These are phyloP conservation scores for Pyrenochaeta sp. DNA, from an alignment of 2,329 filamentous ascomycete species.

Conservation along the genomic window DNA sequence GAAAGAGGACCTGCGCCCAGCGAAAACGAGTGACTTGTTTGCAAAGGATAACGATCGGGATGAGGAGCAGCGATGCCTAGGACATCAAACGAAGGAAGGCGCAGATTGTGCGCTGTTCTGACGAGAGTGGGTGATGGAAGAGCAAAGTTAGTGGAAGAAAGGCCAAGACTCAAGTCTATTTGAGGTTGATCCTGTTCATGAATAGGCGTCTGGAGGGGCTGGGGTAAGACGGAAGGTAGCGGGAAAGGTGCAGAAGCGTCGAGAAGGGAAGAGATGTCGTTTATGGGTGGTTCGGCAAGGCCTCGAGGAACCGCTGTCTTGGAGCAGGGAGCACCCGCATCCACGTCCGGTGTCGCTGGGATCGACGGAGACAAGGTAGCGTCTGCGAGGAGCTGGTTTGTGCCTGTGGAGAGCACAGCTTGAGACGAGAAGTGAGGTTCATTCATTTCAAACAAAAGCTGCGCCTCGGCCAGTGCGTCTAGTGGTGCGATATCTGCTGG, in stretches of 20 bases:
- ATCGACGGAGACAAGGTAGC: conserved; percentile 21
- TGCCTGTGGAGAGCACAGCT: conserved; percentile 5
- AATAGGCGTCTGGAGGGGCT: conserved; percentile 33
- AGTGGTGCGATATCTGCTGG: conserved; percentile 16
- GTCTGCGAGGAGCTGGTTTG: conserved; percentile 20
- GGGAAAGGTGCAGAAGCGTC: conserved; percentile 42
- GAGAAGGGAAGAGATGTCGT: conserved; percentile 32
- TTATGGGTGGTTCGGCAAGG: conserved; percentile 14
- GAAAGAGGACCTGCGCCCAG: conserved; percentile 49
- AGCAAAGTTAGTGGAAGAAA: conserved; percentile 40
- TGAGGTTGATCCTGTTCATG: conserved; percentile 33
- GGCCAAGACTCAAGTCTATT: conserved; percentile 36
- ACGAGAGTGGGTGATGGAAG: conserved; percentile 41
- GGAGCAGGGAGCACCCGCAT: conserved; percentile 23
- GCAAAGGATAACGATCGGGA: conserved; percentile 49
- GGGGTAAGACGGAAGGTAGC: conserved; percentile 32
- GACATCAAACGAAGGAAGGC: conserved; percentile 63
- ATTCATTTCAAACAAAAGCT: conserved; percentile 21
- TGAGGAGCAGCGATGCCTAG: conserved; percentile 60
- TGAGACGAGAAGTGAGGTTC: conserved; percentile 15
- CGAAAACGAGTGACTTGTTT: conserved; percentile 35
- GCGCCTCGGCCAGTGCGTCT: conserved; percentile 4
- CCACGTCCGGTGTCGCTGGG: conserved; percentile 33
- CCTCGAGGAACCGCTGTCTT: conserved; percentile 14
- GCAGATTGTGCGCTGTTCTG: conserved; percentile 51